Conservation (phyloP, 2,329 filamentous ascomycete genomes). For the Aspergillus chevalieri region DNA sequence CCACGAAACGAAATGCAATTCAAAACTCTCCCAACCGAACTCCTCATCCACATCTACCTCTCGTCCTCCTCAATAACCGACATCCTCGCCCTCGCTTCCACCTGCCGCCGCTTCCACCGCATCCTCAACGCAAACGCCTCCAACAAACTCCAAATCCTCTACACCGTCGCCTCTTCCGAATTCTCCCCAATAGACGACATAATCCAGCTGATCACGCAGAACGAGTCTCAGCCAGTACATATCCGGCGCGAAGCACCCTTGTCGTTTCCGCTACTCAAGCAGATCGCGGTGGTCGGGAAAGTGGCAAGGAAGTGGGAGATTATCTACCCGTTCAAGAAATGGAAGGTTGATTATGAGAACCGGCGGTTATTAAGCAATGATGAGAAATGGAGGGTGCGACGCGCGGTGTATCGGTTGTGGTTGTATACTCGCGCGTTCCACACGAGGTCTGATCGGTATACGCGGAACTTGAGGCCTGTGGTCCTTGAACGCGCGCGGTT, state of each 20-base stretch:
- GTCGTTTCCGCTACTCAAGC: constrained; percentile 50
- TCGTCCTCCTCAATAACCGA: constrained; percentile 49
- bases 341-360: constrained; percentile 52
- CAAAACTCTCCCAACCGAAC: constrained; percentile 52
- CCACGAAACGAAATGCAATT: constrained; percentile 43
- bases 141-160: constrained; percentile 51
- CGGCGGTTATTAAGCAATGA: constrained; percentile 47
- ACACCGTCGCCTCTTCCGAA: constrained; percentile 48
- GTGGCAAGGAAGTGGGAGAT: constrained; percentile 53
- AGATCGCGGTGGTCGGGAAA: constrained; percentile 49
- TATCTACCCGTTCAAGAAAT: constrained; percentile 60
- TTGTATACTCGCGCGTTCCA: constrained; percentile 56
- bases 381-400: constrained; percentile 49
- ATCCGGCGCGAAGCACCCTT: constrained; percentile 47
- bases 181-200: constrained; percentile 55
- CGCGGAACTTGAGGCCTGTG: constrained; percentile 42
- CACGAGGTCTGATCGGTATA: constrained; percentile 46
- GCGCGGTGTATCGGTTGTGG: constrained; percentile 57
- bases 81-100: constrained; percentile 49
- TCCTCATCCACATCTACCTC: constrained; percentile 52
- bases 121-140: constrained; percentile 48
- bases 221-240: constrained; percentile 54
- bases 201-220: constrained; percentile 56
- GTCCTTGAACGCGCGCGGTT: constrained; percentile 50
- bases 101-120: constrained; percentile 49